phyloP scores from a whole-genome alignment of 1,284 basidiomycete species.

The Anthracocystis walkeri region DNA sequence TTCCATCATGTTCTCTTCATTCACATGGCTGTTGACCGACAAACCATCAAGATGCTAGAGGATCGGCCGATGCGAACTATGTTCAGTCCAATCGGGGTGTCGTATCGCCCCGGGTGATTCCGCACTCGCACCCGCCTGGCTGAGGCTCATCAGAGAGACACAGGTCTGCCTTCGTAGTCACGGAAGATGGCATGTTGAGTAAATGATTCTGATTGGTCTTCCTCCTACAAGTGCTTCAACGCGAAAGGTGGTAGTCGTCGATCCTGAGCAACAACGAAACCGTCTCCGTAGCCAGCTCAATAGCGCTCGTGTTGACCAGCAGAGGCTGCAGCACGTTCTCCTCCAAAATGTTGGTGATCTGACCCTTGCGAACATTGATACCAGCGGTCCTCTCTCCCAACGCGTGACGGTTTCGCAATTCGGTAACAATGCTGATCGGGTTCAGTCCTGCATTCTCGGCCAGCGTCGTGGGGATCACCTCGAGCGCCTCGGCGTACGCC shows the following conservation, averaged over 20 bases:
- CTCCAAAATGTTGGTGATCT: constrained; percentile 95
- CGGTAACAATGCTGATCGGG: constrained; percentile 97
- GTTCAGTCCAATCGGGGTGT: too few species aligned
- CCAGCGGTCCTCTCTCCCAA: constrained; percentile 93
- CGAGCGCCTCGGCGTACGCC: constrained; percentile 96
- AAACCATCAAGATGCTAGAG: too few species aligned
- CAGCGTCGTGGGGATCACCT: constrained; percentile 96
- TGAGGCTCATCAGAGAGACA: too few species aligned
- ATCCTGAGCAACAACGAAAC: constrained; percentile 96
- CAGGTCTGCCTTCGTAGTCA: background rate
- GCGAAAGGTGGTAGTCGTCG: constrained; percentile 80
- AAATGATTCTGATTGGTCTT: background rate
- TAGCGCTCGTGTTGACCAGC: constrained; percentile 92
- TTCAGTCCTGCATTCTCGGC: constrained; percentile 99
- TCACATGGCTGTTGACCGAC: too few species aligned
- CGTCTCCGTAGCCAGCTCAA: constrained; percentile 96
- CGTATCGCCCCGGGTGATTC: too few species aligned
- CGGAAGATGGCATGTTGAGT: background rate
- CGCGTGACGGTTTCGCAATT: constrained; percentile 95
- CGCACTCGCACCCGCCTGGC: too few species aligned
- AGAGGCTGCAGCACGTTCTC: constrained; percentile 98
- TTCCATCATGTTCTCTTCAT: too few species aligned
- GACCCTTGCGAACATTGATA: constrained; percentile 87
- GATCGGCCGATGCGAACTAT: too few species aligned
- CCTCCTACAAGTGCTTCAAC: constrained; percentile 24